Evolutionary conservation across 2,329 filamentous ascomycete species (phyloP).

Genomic region (Paramyrothecium roridum): DNA sequence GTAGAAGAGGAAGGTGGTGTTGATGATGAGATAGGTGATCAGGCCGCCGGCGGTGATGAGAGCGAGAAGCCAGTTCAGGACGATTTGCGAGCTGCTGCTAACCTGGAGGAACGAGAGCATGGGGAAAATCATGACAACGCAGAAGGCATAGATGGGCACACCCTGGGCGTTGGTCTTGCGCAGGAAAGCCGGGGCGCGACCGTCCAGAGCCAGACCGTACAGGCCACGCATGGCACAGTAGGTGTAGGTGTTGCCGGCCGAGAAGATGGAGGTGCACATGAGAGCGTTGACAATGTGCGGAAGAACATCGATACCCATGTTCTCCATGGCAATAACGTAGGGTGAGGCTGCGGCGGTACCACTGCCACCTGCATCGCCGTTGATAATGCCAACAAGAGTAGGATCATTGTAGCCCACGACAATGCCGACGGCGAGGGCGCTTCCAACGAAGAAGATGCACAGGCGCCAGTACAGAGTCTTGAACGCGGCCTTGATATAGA

Average conservation of each 20-base stretch:
- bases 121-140: slow-evolving; percentile 49
- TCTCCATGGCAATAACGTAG: slow-evolving; percentile 61
- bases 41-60: slow-evolving; percentile 56
- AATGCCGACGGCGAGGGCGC: slow-evolving; percentile 64
- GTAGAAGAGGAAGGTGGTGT: slow-evolving; percentile 42
- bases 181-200: slow-evolving; percentile 49
- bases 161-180: slow-evolving; percentile 57
- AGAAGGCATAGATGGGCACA: slow-evolving; percentile 58
- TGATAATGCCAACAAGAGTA: slow-evolving; percentile 48
- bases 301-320: slow-evolving; percentile 48
- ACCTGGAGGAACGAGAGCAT: slow-evolving; percentile 51
- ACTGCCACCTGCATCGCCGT: slow-evolving; percentile 26
- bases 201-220: slow-evolving; percentile 48
- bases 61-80: slow-evolving; percentile 52
- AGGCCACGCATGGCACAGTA: slow-evolving; percentile 49
- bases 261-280: slow-evolving; percentile 40
- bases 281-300: slow-evolving; percentile 57
- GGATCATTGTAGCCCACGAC: slow-evolving; percentile 63
- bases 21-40: slow-evolving; percentile 60
- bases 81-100: slow-evolving; percentile 42
- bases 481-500: slow-evolving; percentile 64
- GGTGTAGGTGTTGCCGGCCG: slow-evolving; percentile 48
- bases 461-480: slow-evolving; percentile 73
- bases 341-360: slow-evolving; percentile 55
- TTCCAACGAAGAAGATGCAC: slow-evolving; percentile 68